Conservation (phyloP, 176 grass and related monocot species). For the Raddia guianensis region DNA sequence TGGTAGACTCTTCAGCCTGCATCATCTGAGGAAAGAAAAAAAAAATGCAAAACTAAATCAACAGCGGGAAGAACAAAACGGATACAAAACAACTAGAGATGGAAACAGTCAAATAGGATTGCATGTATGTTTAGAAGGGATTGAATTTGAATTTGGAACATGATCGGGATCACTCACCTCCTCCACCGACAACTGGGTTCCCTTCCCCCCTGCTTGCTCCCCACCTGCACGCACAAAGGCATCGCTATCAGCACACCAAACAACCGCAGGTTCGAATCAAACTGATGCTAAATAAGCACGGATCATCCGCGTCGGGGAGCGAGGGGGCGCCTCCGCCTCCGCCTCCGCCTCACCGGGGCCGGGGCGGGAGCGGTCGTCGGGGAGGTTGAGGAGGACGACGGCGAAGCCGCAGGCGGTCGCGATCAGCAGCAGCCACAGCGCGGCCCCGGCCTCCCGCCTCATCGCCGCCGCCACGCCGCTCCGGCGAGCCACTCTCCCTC, state of each 20-base stretch:
- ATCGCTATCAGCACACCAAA: not conserved
- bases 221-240: constrained; percentile 27
- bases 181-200: constrained; percentile 14
- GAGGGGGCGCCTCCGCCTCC: constrained; percentile 16
- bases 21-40: constrained; percentile 23
- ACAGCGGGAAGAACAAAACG: not conserved
- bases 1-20: constrained; percentile 30
- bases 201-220: constrained; percentile 6
- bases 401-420: constrained; percentile 41
- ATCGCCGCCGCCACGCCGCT: not conserved
- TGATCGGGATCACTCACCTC: constrained; percentile 18
- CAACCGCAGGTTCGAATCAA: not conserved
- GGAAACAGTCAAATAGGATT: not conserved
- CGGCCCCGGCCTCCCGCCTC: not conserved
- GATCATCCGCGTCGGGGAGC: not conserved
- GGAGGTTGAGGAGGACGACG: constrained; percentile 51
- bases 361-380: constrained; percentile 16
- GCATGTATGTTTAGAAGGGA: too few relatives aligned
- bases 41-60: not conserved
- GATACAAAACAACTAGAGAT: not conserved
- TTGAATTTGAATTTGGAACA: not conserved
- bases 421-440: constrained; percentile 46
- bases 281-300: not conserved
- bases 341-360: constrained; percentile 27
- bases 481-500: not conserved